Evolutionary conservation across 1,284 basidiomycete genomes (phyloP).

Genomic region (Puccinia sorghi): DNA sequence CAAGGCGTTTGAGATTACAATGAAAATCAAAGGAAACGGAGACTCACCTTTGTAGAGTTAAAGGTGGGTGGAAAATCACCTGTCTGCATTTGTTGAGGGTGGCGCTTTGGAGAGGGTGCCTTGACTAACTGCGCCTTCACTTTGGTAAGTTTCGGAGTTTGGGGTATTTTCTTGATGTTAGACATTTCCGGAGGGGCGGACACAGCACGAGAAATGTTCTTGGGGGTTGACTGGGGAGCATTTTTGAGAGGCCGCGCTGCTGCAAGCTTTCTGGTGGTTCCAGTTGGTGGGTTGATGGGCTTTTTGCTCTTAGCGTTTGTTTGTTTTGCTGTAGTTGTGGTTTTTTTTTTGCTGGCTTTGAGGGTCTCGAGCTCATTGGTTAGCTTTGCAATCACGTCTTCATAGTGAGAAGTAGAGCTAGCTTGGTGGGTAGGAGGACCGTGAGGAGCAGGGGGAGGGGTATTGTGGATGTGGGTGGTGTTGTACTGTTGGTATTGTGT

Average conservation of each 20-base stretch:
- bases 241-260: background rate
- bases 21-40: background rate
- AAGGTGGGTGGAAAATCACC: conserved; percentile 3
- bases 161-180: background rate
- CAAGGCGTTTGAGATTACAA: background rate
- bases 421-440: too few species aligned
- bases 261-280: too few species aligned
- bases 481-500: background rate
- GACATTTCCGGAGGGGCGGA: conserved; percentile 23
- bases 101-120: background rate
- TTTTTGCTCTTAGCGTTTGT: background rate
- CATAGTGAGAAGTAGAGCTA: too few species aligned
- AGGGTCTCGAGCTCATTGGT: background rate
- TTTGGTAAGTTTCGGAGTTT: background rate
- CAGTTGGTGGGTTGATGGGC: too few species aligned
- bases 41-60: conserved; percentile 11
- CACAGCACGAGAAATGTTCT: background rate
- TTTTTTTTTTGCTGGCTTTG: background rate
- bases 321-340: background rate
- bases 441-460: too few species aligned
- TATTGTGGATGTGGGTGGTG: background rate
- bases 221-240: background rate
- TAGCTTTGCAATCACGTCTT: conserved; percentile 19
- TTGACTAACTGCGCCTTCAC: background rate
- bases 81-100: conserved; percentile 23